A percentile compares a stretch with the other conserved stretches of the same genome.
Conservation (phyloP, 495 filamentous ascomycete species). For the Aspergillus haitiensis region DNA sequence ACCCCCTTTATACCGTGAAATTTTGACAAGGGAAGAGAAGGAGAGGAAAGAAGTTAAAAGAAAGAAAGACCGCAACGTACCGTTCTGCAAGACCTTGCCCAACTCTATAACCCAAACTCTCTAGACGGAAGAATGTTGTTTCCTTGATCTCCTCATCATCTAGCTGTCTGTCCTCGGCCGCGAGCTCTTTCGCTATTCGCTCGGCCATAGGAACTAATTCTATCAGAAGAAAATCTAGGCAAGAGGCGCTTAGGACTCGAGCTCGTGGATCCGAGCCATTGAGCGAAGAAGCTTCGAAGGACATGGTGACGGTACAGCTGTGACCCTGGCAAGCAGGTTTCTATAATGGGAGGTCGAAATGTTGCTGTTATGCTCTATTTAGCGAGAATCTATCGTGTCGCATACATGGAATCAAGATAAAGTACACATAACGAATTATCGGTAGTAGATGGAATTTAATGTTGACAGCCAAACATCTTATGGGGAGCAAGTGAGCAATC, state of each 20-base stretch:
- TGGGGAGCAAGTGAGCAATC: background rate
- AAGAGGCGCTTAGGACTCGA: constrained; percentile 75
- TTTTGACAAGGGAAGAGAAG: too few species aligned
- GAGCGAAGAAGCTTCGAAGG: constrained; percentile 68
- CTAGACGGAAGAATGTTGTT: constrained; percentile 80
- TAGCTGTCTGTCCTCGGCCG: constrained; percentile 35
- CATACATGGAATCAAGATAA: background rate
- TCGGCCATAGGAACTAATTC: constrained; percentile 95
- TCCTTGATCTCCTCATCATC: constrained; percentile 82
- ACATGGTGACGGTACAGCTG: constrained; percentile 52
- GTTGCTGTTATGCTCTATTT: background rate
- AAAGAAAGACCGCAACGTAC: constrained; percentile 46
- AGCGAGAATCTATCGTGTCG: background rate
- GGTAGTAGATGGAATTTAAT: background rate
- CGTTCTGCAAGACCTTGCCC: constrained; percentile 90
- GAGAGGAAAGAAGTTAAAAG: background rate
- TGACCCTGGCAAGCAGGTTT: too few species aligned
- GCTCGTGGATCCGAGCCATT: constrained; percentile 74
- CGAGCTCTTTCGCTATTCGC: constrained; percentile 57
- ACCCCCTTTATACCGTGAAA: too few species aligned
- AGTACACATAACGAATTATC: background rate
- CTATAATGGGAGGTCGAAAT: too few species aligned
- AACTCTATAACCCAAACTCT: constrained; percentile 84
- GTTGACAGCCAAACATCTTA: background rate
- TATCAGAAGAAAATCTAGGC: constrained; percentile 90